These are phyloP conservation scores for Leersia perrieri DNA, from an alignment of 176 grass and related monocot genomes.

Conservation along the genomic window DNA sequence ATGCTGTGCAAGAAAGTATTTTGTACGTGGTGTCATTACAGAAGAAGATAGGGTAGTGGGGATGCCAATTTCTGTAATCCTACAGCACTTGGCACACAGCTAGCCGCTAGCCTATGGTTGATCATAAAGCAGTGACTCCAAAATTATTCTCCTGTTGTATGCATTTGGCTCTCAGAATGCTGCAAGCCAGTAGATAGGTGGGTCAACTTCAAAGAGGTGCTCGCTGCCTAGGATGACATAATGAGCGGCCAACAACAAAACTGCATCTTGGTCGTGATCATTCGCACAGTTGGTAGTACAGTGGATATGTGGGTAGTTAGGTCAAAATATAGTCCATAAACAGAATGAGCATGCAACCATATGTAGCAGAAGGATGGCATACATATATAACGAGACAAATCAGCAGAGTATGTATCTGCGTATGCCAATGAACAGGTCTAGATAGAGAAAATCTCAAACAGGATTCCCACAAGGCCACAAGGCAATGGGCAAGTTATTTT, in stretches of 20 bases:
- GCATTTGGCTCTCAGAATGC: constrained; percentile 33
- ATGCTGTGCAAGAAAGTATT: constrained; percentile 38
- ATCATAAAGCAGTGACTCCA: constrained; percentile 22
- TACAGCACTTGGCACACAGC: not conserved
- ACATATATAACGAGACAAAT: constrained; percentile 40
- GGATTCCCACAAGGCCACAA: constrained; percentile 33
- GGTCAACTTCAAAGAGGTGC: constrained; percentile 56
- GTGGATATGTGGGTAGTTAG: constrained; percentile 41
- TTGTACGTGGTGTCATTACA: constrained; percentile 25
- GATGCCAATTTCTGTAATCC: constrained; percentile 40
- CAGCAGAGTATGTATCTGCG: constrained; percentile 31
- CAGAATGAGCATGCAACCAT: constrained; percentile 23
- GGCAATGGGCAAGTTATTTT: constrained; percentile 31
- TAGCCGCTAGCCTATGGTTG: constrained; percentile 19
- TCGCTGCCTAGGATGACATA: constrained; percentile 55
- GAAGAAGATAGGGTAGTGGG: constrained; percentile 38
- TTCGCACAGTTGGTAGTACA: constrained; percentile 27
- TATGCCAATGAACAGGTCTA: constrained; percentile 33
- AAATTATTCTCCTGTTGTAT: constrained; percentile 38
- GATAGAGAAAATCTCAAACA: constrained; percentile 59
- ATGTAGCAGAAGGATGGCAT: constrained; percentile 12
- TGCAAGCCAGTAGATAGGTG: constrained; percentile 30
- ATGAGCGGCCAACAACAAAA: constrained; percentile 50
- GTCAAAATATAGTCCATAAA: constrained; percentile 36
- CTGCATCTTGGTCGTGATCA: constrained; percentile 44